A percentile compares a stretch with the other conserved stretches of the same genome.
Evolutionary conservation across 2,329 filamentous ascomycete genomes (phyloP).

Genomic region (Sclerotinia nivalis): DNA sequence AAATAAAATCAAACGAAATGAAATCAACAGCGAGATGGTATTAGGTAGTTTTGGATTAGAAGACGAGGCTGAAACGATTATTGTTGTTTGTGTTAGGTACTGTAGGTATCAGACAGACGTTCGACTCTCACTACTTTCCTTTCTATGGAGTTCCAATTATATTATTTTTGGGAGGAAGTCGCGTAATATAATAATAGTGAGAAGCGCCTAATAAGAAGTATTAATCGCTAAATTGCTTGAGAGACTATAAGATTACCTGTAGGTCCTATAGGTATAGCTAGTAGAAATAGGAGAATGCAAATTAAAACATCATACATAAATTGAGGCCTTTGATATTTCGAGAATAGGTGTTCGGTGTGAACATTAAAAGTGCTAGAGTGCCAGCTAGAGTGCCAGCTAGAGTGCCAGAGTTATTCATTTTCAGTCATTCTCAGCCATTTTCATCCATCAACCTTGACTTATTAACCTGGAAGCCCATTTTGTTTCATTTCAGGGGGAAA

Average conservation of each 20-base stretch:
- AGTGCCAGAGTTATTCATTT: no score
- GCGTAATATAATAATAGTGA: constrained; percentile 8
- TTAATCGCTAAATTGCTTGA: constrained; percentile 5
- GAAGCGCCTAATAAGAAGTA: neutral
- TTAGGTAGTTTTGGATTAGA: neutral
- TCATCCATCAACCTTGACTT: no score
- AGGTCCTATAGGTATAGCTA: neutral
- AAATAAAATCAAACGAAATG: neutral
- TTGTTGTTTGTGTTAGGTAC: neutral
- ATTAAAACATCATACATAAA: neutral
- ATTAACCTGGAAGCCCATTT: neutral
- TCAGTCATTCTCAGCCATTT: no score
- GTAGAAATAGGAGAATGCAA: neutral
- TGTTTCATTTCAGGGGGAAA: neutral
- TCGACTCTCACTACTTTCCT: neutral
- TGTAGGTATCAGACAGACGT: neutral
- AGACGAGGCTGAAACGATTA: constrained; percentile 20
- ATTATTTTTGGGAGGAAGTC: neutral
- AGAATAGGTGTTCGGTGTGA: no score
- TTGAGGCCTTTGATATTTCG: neutral
- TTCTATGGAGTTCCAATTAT: neutral
- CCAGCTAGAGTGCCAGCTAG: no score
- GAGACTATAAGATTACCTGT: neutral
- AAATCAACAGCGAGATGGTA: neutral
- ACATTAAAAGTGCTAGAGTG: no score